Evolutionary conservation across 257 asterid genomes (phyloP).

Genomic region (Solanum peruvianum): DNA sequence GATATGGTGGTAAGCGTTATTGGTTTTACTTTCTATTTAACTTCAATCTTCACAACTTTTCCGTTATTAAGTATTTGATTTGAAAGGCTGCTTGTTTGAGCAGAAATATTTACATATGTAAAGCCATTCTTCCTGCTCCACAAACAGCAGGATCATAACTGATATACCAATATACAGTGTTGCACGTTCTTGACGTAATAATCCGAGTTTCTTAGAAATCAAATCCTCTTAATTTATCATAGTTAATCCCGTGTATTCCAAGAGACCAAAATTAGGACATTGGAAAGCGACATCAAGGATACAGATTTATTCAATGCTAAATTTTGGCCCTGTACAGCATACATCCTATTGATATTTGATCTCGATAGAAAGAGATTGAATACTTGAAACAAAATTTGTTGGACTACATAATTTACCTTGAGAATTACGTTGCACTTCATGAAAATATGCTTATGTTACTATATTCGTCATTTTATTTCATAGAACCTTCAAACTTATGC

Average conservation of each 20-base stretch:
- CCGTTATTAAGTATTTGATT: neutral
- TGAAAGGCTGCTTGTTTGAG: neutral
- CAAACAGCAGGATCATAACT: neutral
- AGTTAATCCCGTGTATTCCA: neutral
- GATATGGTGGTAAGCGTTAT: conserved; percentile 74
- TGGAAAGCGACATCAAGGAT: neutral
- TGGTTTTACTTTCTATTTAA: neutral
- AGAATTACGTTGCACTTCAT: neutral
- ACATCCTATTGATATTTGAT: neutral
- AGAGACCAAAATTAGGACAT: neutral
- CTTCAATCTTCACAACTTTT: neutral
- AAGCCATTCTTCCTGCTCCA: neutral
- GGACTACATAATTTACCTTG: neutral
- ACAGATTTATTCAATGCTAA: neutral
- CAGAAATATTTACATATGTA: neutral
- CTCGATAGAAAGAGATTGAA: neutral
- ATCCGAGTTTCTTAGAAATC: neutral
- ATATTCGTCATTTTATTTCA: neutral
- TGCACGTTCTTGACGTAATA: neutral
- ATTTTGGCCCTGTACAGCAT: neutral
- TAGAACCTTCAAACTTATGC: neutral
- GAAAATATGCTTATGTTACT: neutral
- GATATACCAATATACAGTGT: neutral
- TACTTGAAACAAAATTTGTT: neutral
- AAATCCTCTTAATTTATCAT: neutral